Percentiles rank a stretch among this genome's conserved stretches.
Conservation (phyloP, 179 eudicot species). For the Actinidia chinensis region DNA sequence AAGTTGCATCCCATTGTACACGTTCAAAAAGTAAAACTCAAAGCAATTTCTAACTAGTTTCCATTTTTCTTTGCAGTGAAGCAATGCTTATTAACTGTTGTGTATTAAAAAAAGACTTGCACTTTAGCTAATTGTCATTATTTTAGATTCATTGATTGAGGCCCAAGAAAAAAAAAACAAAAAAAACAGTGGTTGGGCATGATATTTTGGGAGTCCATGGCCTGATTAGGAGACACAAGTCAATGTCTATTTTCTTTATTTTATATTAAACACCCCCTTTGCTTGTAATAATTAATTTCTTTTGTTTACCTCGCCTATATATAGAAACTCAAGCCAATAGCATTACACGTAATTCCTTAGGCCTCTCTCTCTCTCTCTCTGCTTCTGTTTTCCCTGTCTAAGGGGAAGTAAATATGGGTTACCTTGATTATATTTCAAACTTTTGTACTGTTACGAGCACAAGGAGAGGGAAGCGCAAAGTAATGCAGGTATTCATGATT, state of each 20-base stretch:
- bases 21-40: background rate
- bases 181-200: background rate
- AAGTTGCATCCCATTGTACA: background rate
- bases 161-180: too few relatives aligned
- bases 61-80: background rate
- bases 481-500: conserved; percentile 41
- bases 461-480: conserved; percentile 47
- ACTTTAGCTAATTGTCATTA: background rate
- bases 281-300: background rate
- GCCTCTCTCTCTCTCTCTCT: too few relatives aligned
- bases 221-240: background rate
- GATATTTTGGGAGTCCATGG: conserved; percentile 2
- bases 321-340: background rate
- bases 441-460: conserved; percentile 45
- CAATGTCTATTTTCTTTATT: background rate
- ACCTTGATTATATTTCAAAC: conserved; percentile 46
- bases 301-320: background rate
- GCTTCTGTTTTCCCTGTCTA: background rate
- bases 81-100: background rate
- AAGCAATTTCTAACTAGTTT: background rate
- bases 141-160: background rate
- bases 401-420: conserved; percentile 41
- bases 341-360: background rate
- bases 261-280: background rate
- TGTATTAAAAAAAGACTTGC: background rate